Conservation (phyloP, 73 alveolate species). For the Tetrahymena elliotti region DNA sequence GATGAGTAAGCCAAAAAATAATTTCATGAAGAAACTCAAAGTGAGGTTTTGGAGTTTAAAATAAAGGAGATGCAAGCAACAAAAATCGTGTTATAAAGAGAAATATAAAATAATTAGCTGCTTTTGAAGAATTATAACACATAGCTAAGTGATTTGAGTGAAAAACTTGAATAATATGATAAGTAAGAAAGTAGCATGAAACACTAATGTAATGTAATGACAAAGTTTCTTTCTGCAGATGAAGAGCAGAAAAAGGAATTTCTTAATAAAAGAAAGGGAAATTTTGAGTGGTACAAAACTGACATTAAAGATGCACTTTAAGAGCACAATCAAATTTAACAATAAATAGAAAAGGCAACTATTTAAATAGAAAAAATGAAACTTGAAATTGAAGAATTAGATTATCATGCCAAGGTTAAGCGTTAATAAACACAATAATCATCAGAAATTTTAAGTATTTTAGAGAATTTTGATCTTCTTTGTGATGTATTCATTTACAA, state of each 20-base stretch:
- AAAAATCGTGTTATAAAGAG: not conserved
- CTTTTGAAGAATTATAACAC: not conserved
- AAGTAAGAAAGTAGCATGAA: not conserved
- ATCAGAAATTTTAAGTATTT: not conserved
- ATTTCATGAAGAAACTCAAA: not conserved
- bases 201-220: not conserved
- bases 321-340: not conserved
- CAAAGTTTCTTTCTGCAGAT: not conserved
- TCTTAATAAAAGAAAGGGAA: not conserved
- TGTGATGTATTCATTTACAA: not conserved
- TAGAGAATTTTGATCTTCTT: not conserved
- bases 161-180: not conserved
- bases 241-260: not conserved
- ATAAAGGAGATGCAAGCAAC: not conserved
- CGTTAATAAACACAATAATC: not conserved
- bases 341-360: not conserved
- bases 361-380: not conserved
- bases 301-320: not conserved
- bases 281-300: not conserved
- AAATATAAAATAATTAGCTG: not conserved
- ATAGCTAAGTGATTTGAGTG: not conserved
- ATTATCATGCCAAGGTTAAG: not conserved
- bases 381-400: not conserved
- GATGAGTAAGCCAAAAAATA: not conserved
- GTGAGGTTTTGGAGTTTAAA: not conserved